Evolutionary conservation across 306 rosid species (phyloP), one percentile per base, ranked within the genome.

Genomic region (Lablab purpureus): DNA sequence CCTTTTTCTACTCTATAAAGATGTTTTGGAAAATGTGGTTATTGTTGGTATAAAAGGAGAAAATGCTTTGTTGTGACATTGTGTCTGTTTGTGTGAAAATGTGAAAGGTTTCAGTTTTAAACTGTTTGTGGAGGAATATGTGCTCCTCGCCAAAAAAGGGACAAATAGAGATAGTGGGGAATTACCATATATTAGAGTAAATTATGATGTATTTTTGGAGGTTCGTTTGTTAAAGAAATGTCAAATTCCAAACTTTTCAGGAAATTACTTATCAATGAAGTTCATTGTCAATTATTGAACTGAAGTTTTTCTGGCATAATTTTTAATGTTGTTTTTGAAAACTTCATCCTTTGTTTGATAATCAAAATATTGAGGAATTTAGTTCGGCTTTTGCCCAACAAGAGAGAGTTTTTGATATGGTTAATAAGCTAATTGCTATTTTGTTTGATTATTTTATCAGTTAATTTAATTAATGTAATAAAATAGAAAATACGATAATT

Each of bases 11-110:
- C 8, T 14, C 25, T 71, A 0, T 36, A 7, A 18, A 55, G 18
- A 7, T 49, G 60, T 27, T 62, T 23, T 52, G 14, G 34, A 59
- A 74, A 30, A 46, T 76, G 67, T 64, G 63, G 21, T 36, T 36
- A 32, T 46, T 52, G 65, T 46, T 41, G 1, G 36, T 71, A 18
- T 71, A 2, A 50, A 50, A 51, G 60, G 36, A 32, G 37, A 11
- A 34, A 32, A n/a, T 30, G 46, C 13, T 63, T 32, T 62, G 68
- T 30, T 32, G 23, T 7, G 30, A 62, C 23, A 32, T 30, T 28
- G 40, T 14, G 4, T 60, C 10, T 59, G 34, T 62, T 30, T 62
- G 23, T 7, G 43, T 28, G 66, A 13, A 59, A 59, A 2, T 37
- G 25, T 32, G 70, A 64, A 34, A 36, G n/a, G 70, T 10, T 4